Evolutionary conservation across 2,329 filamentous ascomycete genomes (phyloP).

Genomic region (Alternaria sp.): DNA sequence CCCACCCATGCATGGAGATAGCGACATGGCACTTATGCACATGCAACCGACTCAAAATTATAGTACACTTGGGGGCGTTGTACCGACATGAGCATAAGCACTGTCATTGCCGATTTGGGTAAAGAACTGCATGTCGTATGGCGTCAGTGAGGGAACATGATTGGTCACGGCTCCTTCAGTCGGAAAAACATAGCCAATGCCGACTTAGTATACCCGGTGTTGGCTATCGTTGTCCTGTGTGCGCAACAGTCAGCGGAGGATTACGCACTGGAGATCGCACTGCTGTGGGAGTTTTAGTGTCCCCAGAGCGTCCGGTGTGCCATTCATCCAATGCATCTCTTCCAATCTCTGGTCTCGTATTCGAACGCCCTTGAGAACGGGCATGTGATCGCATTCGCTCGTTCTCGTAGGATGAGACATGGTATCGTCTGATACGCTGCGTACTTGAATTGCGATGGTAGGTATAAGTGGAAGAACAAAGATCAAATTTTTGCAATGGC

Average conservation of each 20-base stretch:
- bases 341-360: neutral
- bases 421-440: neutral
- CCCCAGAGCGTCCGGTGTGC: neutral
- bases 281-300: neutral
- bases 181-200: conserved; percentile 32
- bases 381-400: neutral
- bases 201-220: neutral
- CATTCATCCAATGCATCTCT: neutral
- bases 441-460: neutral
- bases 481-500: neutral
- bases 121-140: conserved; percentile 10
- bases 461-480: neutral
- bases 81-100: conserved; percentile 4
- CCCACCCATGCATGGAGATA: conserved; percentile 20
- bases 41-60: neutral
- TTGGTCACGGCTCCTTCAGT: conserved; percentile 9
- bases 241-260: neutral
- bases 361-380: neutral
- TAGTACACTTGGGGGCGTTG: neutral
- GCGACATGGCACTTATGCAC: neutral
- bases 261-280: neutral
- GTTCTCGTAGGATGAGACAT: neutral
- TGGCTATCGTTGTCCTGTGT: conserved; percentile 12
- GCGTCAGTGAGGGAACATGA: conserved; percentile 7
- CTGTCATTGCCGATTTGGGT: conserved; percentile 6